Evolutionary conservation across 2,329 filamentous ascomycete species (phyloP).

Genomic region (Polytolypa hystricis): DNA sequence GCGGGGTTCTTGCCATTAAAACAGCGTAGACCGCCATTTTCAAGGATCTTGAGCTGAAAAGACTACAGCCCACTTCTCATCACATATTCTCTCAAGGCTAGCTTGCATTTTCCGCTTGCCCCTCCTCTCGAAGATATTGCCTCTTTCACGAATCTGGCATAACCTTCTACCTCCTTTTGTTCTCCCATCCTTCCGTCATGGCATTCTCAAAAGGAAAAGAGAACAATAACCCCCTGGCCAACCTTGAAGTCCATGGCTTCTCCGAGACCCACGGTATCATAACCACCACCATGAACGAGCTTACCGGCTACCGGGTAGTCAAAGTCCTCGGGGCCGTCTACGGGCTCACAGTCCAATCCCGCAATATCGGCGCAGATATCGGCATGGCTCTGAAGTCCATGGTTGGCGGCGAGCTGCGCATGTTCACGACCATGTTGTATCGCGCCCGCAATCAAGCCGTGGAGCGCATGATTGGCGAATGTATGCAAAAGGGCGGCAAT

Average conservation of each 20-base stretch:
- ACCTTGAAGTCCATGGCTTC: constrained; percentile 30
- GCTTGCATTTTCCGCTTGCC: no score
- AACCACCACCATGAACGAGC: constrained; percentile 53
- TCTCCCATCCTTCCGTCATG: no score
- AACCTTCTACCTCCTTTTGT: no score
- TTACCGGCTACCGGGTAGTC: constrained; percentile 50
- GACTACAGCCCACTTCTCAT: no score
- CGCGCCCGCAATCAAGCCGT: constrained; percentile 49
- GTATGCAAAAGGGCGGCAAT: constrained; percentile 48
- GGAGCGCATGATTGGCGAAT: constrained; percentile 44
- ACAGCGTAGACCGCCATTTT: no score
- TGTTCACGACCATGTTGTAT: constrained; percentile 51
- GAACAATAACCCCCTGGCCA: not conserved
- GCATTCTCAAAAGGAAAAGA: no score
- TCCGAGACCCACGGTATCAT: constrained; percentile 52
- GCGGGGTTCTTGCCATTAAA: no score
- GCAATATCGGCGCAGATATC: constrained; percentile 48
- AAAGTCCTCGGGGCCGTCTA: constrained; percentile 49
- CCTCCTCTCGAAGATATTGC: no score
- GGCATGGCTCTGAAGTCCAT: constrained; percentile 47
- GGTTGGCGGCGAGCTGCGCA: constrained; percentile 48
- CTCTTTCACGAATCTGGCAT: no score
- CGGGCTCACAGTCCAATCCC: constrained; percentile 46
- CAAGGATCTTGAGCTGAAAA: no score
- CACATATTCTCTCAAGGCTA: no score